Evolutionary conservation across 1,284 basidiomycete species (phyloP).

Genomic region (Cystobasidium sp.): DNA sequence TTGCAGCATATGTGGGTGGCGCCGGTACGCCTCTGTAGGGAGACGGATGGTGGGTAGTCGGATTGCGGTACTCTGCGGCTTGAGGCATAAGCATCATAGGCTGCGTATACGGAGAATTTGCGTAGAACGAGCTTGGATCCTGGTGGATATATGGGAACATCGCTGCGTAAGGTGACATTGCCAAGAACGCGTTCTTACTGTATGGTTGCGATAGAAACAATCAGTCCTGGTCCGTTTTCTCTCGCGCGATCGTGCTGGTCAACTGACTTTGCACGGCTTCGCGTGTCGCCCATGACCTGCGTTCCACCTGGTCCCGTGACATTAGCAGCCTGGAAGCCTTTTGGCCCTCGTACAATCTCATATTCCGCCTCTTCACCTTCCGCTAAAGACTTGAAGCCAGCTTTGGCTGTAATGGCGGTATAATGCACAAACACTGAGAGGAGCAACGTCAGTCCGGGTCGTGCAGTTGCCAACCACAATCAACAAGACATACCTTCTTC

Average conservation of each 20-base stretch:
- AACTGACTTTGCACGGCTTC: slow-evolving; percentile 49
- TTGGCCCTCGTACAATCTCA: slow-evolving; percentile 52
- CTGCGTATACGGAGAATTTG: slow-evolving; percentile 51
- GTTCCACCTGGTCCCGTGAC: slow-evolving; percentile 52
- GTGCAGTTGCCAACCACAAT: neutral
- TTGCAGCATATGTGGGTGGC: slow-evolving; percentile 7
- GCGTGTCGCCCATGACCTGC: slow-evolving; percentile 52
- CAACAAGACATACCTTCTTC: slow-evolving; percentile 50
- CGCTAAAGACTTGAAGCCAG: slow-evolving; percentile 52
- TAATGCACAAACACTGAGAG: slow-evolving; percentile 53
- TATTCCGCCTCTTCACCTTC: slow-evolving; percentile 52
- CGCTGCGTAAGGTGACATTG: slow-evolving; percentile 40
- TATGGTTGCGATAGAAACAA: slow-evolving; percentile 3
- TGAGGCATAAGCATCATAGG: slow-evolving; percentile 42
- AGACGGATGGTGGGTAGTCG: neutral
- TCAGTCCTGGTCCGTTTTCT: slow-evolving; percentile 2
- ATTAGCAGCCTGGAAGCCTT: slow-evolving; percentile 53
- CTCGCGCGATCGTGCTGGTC: slow-evolving; percentile 41
- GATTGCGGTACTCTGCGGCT: slow-evolving; percentile 28
- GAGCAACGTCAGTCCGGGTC: neutral
- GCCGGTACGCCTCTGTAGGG: slow-evolving; percentile 14
- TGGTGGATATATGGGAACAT: slow-evolving; percentile 52
- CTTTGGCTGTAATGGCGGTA: slow-evolving; percentile 51
- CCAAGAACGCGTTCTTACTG: slow-evolving; percentile 37
- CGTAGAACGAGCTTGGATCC: slow-evolving; percentile 50